Percentiles rank a stretch among this genome's conserved stretches.
phyloP scores from a whole-genome alignment of 1,139 yeast species.

The Suhomyces yuchorum region DNA sequence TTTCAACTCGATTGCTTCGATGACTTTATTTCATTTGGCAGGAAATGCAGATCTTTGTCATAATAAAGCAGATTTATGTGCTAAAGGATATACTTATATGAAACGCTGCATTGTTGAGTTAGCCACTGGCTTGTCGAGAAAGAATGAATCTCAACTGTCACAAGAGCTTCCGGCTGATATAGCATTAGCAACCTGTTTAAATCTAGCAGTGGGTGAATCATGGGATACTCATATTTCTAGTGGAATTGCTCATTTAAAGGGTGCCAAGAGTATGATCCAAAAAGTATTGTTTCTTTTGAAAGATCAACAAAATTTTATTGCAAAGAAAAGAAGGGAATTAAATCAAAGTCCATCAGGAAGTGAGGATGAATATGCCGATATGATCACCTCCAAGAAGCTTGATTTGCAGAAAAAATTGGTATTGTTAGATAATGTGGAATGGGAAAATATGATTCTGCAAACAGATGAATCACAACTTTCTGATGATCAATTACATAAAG shows the following conservation, averaged over 20 bases:
- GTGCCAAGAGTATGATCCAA: constrained; percentile 64
- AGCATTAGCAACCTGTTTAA: constrained; percentile 64
- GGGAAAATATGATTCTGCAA: constrained; percentile 33
- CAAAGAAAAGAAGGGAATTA: constrained; percentile 18
- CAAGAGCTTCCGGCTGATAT: constrained; percentile 59
- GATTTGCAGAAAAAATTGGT: constrained; percentile 31
- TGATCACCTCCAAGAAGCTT: constrained; percentile 17
- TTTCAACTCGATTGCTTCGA: constrained; percentile 63
- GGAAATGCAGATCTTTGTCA: constrained; percentile 38
- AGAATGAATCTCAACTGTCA: constrained; percentile 16
- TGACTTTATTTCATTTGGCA: constrained; percentile 66
- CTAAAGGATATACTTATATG: constrained; percentile 60
- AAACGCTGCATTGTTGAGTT: constrained; percentile 58
- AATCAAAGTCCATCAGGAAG: constrained; percentile 15
- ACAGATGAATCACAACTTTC: constrained; percentile 6
- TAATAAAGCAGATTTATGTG: constrained; percentile 42
- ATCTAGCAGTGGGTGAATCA: constrained; percentile 64
- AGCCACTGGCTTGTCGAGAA: constrained; percentile 54
- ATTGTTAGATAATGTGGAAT: constrained; percentile 37
- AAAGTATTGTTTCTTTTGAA: constrained; percentile 40
- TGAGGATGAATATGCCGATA: constrained; percentile 18
- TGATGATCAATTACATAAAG: constrained; percentile 7
- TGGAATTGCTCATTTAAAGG: constrained; percentile 67
- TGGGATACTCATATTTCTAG: constrained; percentile 70
- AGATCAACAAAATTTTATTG: constrained; percentile 26